These are phyloP conservation scores for Fallopia convolvulus DNA, from an alignment of 148 eudicot species.

Conservation along the genomic window DNA sequence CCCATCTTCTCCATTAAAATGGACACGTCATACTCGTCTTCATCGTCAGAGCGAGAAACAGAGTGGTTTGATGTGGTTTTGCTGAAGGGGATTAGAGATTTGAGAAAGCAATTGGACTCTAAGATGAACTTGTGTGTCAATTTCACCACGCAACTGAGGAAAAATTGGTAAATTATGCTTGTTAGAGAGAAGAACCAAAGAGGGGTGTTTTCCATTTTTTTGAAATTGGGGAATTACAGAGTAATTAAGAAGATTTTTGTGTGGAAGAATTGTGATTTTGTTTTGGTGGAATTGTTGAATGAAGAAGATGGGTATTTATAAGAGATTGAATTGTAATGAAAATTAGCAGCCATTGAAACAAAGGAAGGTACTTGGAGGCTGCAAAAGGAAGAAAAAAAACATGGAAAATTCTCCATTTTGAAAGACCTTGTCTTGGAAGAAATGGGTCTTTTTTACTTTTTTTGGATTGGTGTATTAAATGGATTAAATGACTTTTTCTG, in stretches of 20 bases:
- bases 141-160: background rate
- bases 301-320: conserved; percentile 6
- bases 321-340: no score
- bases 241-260: background rate
- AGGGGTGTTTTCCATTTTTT: conserved; percentile 8
- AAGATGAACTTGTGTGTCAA: background rate
- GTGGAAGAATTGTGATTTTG: background rate
- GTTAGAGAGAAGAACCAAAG: background rate
- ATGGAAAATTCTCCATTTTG: background rate
- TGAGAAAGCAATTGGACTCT: conserved; percentile 7
- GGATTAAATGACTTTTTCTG: background rate
- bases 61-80: background rate
- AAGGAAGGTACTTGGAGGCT: conserved; percentile 4
- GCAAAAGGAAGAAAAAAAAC: background rate
- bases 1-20: conserved; percentile 42
- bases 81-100: background rate
- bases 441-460: background rate
- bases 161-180: background rate
- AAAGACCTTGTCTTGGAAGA: background rate
- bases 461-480: background rate
- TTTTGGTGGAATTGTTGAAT: background rate
- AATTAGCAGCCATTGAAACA: background rate
- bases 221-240: background rate
- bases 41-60: background rate
- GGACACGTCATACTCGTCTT: conserved; percentile 24